phyloP scores from a whole-genome alignment of 2,329 filamentous ascomycete genomes.

The Orbilia brochopaga region DNA sequence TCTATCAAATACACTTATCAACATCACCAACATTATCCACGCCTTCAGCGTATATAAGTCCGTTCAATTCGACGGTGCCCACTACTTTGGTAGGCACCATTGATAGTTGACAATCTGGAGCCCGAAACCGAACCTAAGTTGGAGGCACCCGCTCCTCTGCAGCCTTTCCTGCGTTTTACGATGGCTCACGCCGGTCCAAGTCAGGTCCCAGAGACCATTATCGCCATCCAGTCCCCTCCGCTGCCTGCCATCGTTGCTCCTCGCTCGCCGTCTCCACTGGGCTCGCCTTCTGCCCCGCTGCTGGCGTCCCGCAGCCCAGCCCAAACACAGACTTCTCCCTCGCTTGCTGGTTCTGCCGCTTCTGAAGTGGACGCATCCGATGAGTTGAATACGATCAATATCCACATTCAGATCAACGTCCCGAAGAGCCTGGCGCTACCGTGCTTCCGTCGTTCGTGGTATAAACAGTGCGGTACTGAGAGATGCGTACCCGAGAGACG shows the following conservation, averaged over 20 bases:
- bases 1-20: constrained; percentile 18
- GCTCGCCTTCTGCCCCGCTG: constrained; percentile 9
- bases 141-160: not conserved
- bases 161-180: not conserved
- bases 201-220: not conserved
- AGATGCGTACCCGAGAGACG: constrained; percentile 5
- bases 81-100: not conserved
- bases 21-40: constrained; percentile 38
- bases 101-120: constrained; percentile 13
- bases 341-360: not conserved
- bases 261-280: not conserved
- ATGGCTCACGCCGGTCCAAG: not conserved
- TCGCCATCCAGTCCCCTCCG: not conserved
- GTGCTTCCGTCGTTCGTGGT: constrained; percentile 13
- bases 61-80: constrained; percentile 7
- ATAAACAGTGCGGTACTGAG: not conserved
- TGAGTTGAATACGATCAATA: constrained; percentile 43
- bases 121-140: constrained; percentile 7
- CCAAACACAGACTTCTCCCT: not conserved
- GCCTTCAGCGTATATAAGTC: constrained; percentile 5
- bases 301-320: constrained; percentile 6
- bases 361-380: constrained; percentile 13
- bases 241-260: not conserved
- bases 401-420: constrained; percentile 43
- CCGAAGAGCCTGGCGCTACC: constrained; percentile 32